These are phyloP conservation scores for Ophiocordyceps camponoti-saundersi DNA, from an alignment of 2,329 filamentous ascomycete species.

Conservation along the genomic window DNA sequence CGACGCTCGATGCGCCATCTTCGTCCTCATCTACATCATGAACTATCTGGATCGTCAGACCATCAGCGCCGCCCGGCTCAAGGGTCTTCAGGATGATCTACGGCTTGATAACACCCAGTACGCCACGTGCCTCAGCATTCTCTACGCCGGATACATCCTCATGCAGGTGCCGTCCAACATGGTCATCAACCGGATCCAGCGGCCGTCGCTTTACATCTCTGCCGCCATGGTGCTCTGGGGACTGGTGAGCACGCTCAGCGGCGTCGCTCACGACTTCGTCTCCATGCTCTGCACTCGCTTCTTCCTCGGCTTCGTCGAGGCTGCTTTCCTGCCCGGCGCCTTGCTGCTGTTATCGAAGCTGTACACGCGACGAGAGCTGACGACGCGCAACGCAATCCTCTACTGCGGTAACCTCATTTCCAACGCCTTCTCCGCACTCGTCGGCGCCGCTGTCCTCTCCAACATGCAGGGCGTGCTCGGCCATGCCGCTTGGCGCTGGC, in stretches of 20 bases:
- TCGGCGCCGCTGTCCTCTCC: conserved; percentile 40
- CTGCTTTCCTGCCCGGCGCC: conserved; percentile 46
- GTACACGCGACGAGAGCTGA: conserved; percentile 45
- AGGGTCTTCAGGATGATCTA: conserved; percentile 46
- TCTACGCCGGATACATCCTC: conserved; percentile 50
- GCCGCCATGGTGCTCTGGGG: conserved; percentile 42
- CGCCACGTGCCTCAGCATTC: conserved; percentile 43
- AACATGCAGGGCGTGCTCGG: conserved; percentile 38
- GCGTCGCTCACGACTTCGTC: conserved; percentile 31
- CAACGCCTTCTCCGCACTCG: conserved; percentile 40
- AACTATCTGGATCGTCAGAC: conserved; percentile 58
- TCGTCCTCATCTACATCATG: conserved; percentile 58
- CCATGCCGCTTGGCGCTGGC: conserved; percentile 41
- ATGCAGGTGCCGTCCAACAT: conserved; percentile 46
- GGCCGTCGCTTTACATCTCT: conserved; percentile 33
- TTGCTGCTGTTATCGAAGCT: conserved; percentile 48
- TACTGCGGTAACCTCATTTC: conserved; percentile 44
- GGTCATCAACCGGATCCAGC: conserved; percentile 34
- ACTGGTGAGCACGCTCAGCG: conserved; percentile 38
- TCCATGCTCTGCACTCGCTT: conserved; percentile 40
- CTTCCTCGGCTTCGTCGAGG: conserved; percentile 44
- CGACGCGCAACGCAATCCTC: conserved; percentile 35
- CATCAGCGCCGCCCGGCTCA: conserved; percentile 48
- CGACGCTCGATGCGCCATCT: conserved; percentile 47
- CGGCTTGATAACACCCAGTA: conserved; percentile 40